Base-by-base conservation (phyloP, 257 asterid species). In the Gentiana straminea region DNA sequence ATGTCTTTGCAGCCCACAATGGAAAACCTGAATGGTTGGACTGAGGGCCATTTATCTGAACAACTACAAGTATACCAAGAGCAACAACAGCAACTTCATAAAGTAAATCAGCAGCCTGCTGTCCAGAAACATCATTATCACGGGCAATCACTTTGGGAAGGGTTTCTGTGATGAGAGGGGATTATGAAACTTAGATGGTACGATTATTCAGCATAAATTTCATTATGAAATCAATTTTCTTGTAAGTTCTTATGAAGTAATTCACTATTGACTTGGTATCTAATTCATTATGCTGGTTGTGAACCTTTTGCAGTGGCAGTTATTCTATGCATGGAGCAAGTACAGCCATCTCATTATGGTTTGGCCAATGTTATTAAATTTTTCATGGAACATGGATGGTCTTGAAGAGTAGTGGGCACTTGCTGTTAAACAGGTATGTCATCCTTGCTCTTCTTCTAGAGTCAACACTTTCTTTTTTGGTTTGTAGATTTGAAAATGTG, bases 401-500 rank as follows among this genome's bases (percentile, higher is more conserved):
- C 86, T 80, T 79, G 83, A 80, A 73, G 70, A 76, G 61, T 75
- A 81, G 87, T 90, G 55, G 95, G 95, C 86, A 75, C 93, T 53
- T 83, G 79, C 89, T 81, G 63, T 69, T 70, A 75, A 73, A 68
- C 68, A 77, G 92, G 94, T 81, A 50, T 68, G 56, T 58, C 49
- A 58, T 54, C 69, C 52, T 59, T 62, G 51, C 50, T 65, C 47
- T 63, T 13, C 53, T 35, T 32, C 8, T 3, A 39, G 44, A 39
- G 44, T 39, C 44, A 7, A 7, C 7, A 52, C 53, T 47, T 15
- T 61, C 35, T 64, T 13, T 49, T 44, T 61, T 52, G 33, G 35
- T 13, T 34, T 3, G 48, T 13, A 56, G 35, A 5, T 49, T 34
- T 7, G 2, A 11, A 48, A 35, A 33, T 8, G 12, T 43, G 46